phyloP scores from a whole-genome alignment of 768 basidiomycete genomes.

The Podaxis sp. region DNA sequence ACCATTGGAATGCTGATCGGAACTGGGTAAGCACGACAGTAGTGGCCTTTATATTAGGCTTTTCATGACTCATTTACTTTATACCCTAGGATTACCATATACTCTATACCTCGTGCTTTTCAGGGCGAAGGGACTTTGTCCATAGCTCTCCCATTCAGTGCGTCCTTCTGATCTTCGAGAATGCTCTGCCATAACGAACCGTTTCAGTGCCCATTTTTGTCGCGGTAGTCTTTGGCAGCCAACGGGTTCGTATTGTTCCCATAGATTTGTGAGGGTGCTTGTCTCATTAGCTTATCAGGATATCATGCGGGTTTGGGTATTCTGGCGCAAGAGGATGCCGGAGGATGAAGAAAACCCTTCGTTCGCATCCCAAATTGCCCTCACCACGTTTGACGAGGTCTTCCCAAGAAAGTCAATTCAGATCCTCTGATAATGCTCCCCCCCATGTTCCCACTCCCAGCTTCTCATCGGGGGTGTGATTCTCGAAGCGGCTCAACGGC shows the following conservation, averaged over 20 bases:
- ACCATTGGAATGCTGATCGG: conserved; percentile 5
- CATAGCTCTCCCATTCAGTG: conserved; percentile 10
- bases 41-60: background rate
- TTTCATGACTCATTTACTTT: background rate
- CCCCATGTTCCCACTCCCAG: background rate
- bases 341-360: conserved; percentile 3
- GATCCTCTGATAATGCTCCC: background rate
- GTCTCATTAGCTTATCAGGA: background rate
- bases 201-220: conserved; percentile 12
- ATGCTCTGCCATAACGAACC: background rate
- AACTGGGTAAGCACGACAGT: background rate
- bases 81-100: conserved; percentile 1
- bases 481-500: background rate
- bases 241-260: background rate
- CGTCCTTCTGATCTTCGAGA: background rate
- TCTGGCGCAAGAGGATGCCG: conserved; percentile 7
- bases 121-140: background rate
- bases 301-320: conserved; percentile 12
- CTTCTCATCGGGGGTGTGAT: background rate
- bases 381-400: background rate
- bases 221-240: conserved; percentile 9
- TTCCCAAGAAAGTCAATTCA: background rate
- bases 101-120: background rate
- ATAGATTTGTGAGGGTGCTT: background rate
- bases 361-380: background rate